Evolutionary conservation across 768 basidiomycete species (phyloP), one percentile per base, ranked within the genome.

Genomic region (Phanerochaete carnosa): DNA sequence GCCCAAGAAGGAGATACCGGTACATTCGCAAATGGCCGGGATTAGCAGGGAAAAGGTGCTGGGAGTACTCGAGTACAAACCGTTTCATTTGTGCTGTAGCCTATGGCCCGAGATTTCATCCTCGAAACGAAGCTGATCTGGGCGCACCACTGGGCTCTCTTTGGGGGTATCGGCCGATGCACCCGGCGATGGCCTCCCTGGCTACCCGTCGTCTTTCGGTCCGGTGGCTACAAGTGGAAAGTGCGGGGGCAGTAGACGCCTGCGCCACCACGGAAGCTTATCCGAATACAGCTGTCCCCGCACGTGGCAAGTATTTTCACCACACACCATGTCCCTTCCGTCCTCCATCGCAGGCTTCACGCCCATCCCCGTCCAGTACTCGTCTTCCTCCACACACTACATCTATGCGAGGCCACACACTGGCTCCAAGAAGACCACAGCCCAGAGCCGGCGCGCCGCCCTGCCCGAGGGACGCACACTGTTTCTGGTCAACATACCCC

Each of bases 401-500:
- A 70, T 95, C n/a, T 95, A 94, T 67, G 84, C 83, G 19, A 84
- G 90, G n/a, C 69, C 80, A 3, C 92, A 95, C 69, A 68, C 75
- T 26, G 75, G 79, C 3, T 77, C 84, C 16, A 83, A 83, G 66
- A 78, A 60, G 61, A 64, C 9, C 37, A n/a, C 54, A 32, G 9
- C 49, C 43, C 66, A 69, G 46, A 64, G 64, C 22, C 69, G 69
- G 46, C 63, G 65, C 22, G 64, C 59, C 16, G 62, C 50, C 29
- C 79, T 75, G 55, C 76, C 82, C 64, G 71, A 83, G 32, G 85
- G 82, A 16, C 82, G 94, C 46, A 95, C 94, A 0, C 78, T 96
- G 11, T 98, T 98, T 68, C 75, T 95, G 2, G 91, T 90, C 57
- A 97, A 98, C 67, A 75, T 95, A 5, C 94, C 95, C 1, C 88